Percentiles rank a stretch among this genome's conserved stretches.
Conservation (phyloP, 23 red algal species). For the Chondrus crispus region DNA sequence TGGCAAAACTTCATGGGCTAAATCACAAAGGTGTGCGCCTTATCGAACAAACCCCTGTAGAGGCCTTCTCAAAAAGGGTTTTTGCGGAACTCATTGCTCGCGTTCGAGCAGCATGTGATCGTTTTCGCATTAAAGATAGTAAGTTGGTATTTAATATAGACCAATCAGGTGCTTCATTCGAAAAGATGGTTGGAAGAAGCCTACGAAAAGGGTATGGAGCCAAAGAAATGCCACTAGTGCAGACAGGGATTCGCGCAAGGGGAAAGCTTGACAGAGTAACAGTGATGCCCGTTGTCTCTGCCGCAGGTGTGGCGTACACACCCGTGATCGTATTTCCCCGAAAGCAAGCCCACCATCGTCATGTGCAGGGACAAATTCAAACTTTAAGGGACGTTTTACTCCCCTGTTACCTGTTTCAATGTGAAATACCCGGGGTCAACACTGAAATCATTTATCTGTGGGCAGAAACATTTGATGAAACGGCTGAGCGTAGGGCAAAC, state of each 20-base stretch:
- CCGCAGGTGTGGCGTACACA: not conserved
- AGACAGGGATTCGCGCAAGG: not conserved
- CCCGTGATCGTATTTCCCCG: constrained; percentile 23
- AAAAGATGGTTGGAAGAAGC: not conserved
- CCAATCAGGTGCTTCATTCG: not conserved
- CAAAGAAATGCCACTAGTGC: not conserved
- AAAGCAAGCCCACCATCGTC: not conserved
- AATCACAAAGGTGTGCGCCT: not conserved
- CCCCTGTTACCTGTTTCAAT: not conserved
- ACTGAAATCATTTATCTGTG: not conserved
- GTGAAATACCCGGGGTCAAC: not conserved
- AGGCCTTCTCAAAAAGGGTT: too few species aligned
- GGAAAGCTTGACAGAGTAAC: not conserved
- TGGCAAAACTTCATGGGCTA: not conserved
- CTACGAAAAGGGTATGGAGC: not conserved
- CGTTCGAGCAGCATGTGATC: not conserved
- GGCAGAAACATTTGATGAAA: not conserved
- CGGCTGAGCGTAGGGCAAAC: not conserved
- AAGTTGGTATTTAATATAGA: not conserved
- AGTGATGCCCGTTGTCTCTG: not conserved
- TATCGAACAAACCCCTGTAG: too few species aligned
- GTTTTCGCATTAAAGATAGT: not conserved
- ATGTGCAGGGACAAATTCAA: not conserved
- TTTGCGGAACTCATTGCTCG: not conserved
- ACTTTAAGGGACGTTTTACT: not conserved